Percentiles rank a stretch among this genome's conserved stretches.
Conservation (phyloP, 1,284 basidiomycete species). For the Ganoderma leucocontextum region DNA sequence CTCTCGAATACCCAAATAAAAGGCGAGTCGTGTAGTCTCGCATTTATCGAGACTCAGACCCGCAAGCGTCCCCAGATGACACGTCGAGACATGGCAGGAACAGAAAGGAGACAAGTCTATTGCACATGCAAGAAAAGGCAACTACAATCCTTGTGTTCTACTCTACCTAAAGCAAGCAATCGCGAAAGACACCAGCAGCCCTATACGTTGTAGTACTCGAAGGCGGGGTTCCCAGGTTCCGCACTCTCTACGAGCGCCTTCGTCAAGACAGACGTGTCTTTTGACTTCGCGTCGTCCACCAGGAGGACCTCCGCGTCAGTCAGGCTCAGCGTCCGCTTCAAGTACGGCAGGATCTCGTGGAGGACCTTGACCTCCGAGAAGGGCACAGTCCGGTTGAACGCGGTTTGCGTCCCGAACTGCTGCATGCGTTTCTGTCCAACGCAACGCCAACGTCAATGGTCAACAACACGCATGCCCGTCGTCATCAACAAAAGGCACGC, state of each 20-base stretch:
- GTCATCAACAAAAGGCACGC: slow-evolving; percentile 25
- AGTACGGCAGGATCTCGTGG: slow-evolving; percentile 77
- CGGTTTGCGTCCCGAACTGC: slow-evolving; percentile 79
- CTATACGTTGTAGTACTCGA: slow-evolving; percentile 81
- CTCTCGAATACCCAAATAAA: no score
- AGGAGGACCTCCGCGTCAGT: slow-evolving; percentile 74
- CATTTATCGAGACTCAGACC: no score
- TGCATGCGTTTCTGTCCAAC: slow-evolving; percentile 79
- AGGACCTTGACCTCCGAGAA: slow-evolving; percentile 91
- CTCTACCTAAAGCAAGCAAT: slow-evolving; percentile 4
- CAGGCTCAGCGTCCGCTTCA: slow-evolving; percentile 86
- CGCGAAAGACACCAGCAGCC: not conserved
- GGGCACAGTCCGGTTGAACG: slow-evolving; percentile 88
- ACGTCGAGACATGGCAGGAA: not conserved
- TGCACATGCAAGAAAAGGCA: not conserved
- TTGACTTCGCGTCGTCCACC: slow-evolving; percentile 74
- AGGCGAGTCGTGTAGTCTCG: no score
- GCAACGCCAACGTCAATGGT: not conserved
- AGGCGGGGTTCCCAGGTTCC: slow-evolving; percentile 88
- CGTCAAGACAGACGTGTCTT: slow-evolving; percentile 60
- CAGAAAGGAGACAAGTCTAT: not conserved
- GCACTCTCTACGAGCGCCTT: slow-evolving; percentile 81
- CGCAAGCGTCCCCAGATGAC: no score
- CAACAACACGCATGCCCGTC: not conserved
- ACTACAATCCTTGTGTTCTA: slow-evolving; percentile 2